Evolutionary conservation across 2,329 filamentous ascomycete species (phyloP), one percentile per base, ranked within the genome.

Genomic region (Hirsutella rhossiliensis): DNA sequence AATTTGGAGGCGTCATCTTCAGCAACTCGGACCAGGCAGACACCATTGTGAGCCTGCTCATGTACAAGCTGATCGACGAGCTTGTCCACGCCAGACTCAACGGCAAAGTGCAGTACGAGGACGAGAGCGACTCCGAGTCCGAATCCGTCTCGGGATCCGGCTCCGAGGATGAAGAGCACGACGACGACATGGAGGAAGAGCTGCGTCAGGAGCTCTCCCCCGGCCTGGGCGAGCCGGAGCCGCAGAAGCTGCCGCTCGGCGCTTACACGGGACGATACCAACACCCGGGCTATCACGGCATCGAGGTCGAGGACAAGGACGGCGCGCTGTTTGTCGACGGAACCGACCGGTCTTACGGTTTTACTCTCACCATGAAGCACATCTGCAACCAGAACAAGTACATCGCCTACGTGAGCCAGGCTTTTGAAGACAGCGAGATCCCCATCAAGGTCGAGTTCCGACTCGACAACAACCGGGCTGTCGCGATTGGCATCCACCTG

Each of bases 341-440:
- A 2, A 51, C 48, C 12, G 56, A 59, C 29, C 52, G 56, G 1
- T 57, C 57, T 0, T 48, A 55, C 39, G 56, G 50, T 2, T 58
- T 58, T 30, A 59, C 49, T 0, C 42, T 56, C 0, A 45, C 34
- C 1, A 50, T 60, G 29, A 37, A 50, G 1, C 54, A 56, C n/a
- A 36, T 47, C 1, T 38, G 38, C 1, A 47, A 51, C 9, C 51
- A 54, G 34, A 53, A 36, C 12, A 45, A 45, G 40, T 45, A 45
- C 41, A 45, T 45, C 23, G 36, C 40, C 29, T 42, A 45, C 29
- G n/a, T 45, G 31, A 17, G 31, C 17, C 27, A 38, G 30, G 18
- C 18, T 6, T 34, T 42, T 40, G 43, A 44, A 32, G 31, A 27
- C 13, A 31, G 18, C 20, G 42, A 40, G 5, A 11, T 30, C 17